Percentiles rank a stretch among this genome's conserved stretches.
Conservation (phyloP, 140 eudicot genomes). For the Bidens hawaiensis region DNA sequence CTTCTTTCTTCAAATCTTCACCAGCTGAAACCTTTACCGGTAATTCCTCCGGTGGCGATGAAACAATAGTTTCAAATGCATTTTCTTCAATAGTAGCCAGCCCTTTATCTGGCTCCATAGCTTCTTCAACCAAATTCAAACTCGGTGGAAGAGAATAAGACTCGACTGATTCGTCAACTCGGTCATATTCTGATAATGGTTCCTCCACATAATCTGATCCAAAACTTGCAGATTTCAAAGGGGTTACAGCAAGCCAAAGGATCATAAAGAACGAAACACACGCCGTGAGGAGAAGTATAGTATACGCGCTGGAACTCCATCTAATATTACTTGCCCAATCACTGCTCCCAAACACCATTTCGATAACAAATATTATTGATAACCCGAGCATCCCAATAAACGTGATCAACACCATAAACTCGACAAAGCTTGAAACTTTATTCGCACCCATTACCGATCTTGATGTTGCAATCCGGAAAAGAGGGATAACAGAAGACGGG, state of each 20-base stretch:
- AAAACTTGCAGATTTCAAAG: constrained; percentile 61
- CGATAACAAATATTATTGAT: constrained; percentile 52
- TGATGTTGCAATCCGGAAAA: constrained; percentile 75
- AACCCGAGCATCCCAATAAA: constrained; percentile 74
- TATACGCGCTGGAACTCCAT: constrained; percentile 58
- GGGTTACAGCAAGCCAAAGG: constrained; percentile 80
- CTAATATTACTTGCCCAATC: constrained; percentile 80
- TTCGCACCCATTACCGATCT: constrained; percentile 67
- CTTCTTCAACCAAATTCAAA: constrained; percentile 38
- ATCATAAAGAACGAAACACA: constrained; percentile 47
- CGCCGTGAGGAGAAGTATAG: constrained; percentile 50
- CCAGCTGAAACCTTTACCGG: constrained; percentile 22
- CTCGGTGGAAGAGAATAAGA: constrained; percentile 23
- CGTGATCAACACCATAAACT: constrained; percentile 44
- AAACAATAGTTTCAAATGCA: constrained; percentile 21
- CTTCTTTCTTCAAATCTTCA: constrained; percentile 29
- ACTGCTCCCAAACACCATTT: constrained; percentile 78
- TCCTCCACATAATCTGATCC: constrained; percentile 32
- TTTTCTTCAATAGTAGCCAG: constrained; percentile 50
- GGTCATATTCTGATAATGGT: constrained; percentile 23
- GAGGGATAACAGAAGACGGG: constrained; percentile 92
- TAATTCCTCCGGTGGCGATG: constrained; percentile 36
- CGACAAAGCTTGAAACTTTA: constrained; percentile 48
- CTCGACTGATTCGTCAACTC: constrained; percentile 25
- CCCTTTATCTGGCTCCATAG: constrained; percentile 49